Evolutionary conservation across 192 early-diverging fungal species (phyloP).

Genomic region (Backusella tuberculispora): DNA sequence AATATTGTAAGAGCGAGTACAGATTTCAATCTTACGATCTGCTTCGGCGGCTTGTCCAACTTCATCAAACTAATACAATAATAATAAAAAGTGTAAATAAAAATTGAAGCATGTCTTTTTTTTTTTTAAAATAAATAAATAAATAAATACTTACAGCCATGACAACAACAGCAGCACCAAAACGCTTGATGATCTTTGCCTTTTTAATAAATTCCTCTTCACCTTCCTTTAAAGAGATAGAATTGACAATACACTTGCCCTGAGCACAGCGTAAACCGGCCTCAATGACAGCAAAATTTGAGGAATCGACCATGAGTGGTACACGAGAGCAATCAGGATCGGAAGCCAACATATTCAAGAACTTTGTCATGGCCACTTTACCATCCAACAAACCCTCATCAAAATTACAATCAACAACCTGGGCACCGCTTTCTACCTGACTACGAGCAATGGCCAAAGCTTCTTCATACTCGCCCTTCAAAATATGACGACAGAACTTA

Average conservation of each 20-base stretch:
- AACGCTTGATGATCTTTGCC: conserved; percentile 84
- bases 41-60: conserved; percentile 86
- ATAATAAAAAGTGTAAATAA: not conserved
- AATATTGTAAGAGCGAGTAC: conserved; percentile 88
- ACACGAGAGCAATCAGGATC: conserved; percentile 89
- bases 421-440: conserved; percentile 95
- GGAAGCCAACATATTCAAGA: conserved; percentile 91
- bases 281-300: conserved; percentile 96
- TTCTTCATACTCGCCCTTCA: conserved; percentile 93
- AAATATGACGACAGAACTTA: conserved; percentile 91
- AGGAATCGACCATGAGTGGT: conserved; percentile 96
- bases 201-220: conserved; percentile 91
- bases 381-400: conserved; percentile 97
- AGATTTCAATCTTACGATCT: conserved; percentile 88
- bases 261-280: conserved; percentile 95
- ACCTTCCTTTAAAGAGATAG: conserved; percentile 95
- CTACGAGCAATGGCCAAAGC: conserved; percentile 90
- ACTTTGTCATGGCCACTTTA: conserved; percentile 90
- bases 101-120: not conserved
- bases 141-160: conserved; percentile 74
- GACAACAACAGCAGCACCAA: conserved; percentile 94
- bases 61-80: conserved; percentile 78
- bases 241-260: conserved; percentile 98
- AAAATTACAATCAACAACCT: conserved; percentile 96
- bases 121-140: not conserved